Percentiles rank a stretch among this genome's conserved stretches.
These are phyloP conservation scores for Pythium aphanidermatum DNA, from an alignment of 352 stramenopile species.

Conservation along the genomic window DNA sequence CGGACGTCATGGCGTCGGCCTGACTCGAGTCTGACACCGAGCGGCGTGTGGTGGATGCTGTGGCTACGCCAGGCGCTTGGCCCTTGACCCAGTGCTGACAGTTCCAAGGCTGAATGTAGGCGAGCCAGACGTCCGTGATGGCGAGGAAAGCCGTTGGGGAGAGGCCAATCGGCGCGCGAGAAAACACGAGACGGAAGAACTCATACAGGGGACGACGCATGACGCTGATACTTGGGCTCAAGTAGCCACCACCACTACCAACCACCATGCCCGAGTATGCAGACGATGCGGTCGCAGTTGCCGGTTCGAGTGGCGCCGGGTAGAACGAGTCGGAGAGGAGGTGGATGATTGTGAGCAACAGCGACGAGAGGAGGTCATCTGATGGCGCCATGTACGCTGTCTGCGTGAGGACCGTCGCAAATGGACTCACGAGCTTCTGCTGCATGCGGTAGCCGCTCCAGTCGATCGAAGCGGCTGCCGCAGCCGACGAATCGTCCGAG, in stretches of 20 bases:
- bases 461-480: constrained; percentile 1
- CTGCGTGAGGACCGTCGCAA: constrained; percentile 69
- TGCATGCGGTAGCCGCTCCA: constrained; percentile 20
- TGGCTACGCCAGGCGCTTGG: neutral
- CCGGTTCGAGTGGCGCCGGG: constrained; percentile 36
- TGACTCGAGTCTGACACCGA: constrained; percentile 2
- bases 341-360: constrained; percentile 79
- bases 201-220: constrained; percentile 73
- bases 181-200: constrained; percentile 82
- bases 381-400: constrained; percentile 83
- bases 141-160: constrained; percentile 75
- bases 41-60: neutral
- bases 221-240: constrained; percentile 70
- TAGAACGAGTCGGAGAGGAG: constrained; percentile 80
- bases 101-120: constrained; percentile 82
- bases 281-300: constrained; percentile 4
- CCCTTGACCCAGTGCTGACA: constrained; percentile 55
- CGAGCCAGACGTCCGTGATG: constrained; percentile 82
- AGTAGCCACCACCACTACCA: constrained; percentile 45
- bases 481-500: constrained; percentile 41
- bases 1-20: neutral
- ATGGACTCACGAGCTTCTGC: constrained; percentile 46
- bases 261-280: constrained; percentile 22
- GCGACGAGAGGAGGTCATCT: constrained; percentile 74
- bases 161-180: constrained; percentile 64